Conservation (phyloP, 768 basidiomycete genomes). For the Termitomyces sp. region DNA sequence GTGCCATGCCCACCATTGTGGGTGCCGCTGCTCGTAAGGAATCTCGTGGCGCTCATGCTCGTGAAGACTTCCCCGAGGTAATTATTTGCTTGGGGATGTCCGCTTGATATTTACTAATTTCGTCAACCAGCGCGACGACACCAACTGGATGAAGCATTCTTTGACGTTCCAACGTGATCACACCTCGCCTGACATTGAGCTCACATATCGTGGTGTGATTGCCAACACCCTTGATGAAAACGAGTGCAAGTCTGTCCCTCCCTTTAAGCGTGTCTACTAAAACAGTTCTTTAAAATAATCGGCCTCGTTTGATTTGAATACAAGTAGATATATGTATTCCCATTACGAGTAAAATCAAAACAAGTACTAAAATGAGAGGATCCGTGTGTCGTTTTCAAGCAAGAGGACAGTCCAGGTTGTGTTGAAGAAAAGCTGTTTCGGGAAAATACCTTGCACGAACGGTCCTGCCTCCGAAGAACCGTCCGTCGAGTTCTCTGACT, state of each 20-base stretch:
- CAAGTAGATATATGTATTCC: constrained; percentile 1
- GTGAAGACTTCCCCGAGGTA: constrained; percentile 96
- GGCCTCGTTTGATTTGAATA: constrained; percentile 5
- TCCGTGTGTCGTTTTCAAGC: constrained; percentile 7
- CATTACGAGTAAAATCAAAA: constrained; percentile 10
- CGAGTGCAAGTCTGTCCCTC: constrained; percentile 95
- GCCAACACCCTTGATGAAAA: constrained; percentile 85
- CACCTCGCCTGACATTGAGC: constrained; percentile 73
- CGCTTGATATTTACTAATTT: neutral
- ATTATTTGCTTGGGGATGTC: constrained; percentile 13
- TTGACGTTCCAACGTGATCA: constrained; percentile 87
- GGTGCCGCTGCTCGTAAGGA: constrained; percentile 93
- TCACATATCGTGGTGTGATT: constrained; percentile 88
- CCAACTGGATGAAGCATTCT: constrained; percentile 92
- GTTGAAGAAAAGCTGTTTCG: constrained; percentile 46
- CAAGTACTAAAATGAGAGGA: constrained; percentile 9
- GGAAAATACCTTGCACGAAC: constrained; percentile 82
- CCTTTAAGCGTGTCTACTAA: constrained; percentile 95
- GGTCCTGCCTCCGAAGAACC: constrained; percentile 84
- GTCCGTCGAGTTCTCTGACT: constrained; percentile 86
- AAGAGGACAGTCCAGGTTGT: constrained; percentile 44
- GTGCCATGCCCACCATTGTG: constrained; percentile 92
- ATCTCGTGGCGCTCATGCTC: constrained; percentile 97
- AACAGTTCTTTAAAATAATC: neutral
- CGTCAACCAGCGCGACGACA: constrained; percentile 73